Evolutionary conservation across 1,139 yeast genomes (phyloP).

Genomic region (Geotrichum aggregatum): DNA sequence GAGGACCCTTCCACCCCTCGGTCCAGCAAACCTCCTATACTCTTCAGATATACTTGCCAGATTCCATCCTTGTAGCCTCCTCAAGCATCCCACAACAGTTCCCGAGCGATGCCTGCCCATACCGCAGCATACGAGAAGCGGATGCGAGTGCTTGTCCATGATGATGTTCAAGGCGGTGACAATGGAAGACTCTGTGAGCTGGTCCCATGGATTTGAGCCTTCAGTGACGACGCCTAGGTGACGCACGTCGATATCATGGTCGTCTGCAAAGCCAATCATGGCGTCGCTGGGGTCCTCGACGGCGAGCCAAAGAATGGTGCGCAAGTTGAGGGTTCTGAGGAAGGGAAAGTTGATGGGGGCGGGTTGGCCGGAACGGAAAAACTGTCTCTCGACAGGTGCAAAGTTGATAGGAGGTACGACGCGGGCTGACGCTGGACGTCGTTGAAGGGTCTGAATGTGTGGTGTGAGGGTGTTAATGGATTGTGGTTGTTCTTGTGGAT

Average conservation of each 20-base stretch:
- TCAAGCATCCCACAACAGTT: conserved; percentile 86
- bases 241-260: conserved; percentile 59
- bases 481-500: background rate
- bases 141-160: conserved; percentile 67
- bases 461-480: background rate
- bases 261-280: conserved; percentile 74
- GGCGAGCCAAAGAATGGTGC: conserved; percentile 88
- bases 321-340: conserved; percentile 64
- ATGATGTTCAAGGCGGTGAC: conserved; percentile 73
- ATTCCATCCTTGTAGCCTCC: conserved; percentile 93
- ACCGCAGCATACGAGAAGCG: conserved; percentile 87
- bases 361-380: conserved; percentile 94
- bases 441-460: no score
- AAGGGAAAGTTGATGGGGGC: conserved; percentile 89
- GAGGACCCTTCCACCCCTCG: conserved; percentile 83
- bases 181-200: conserved; percentile 80
- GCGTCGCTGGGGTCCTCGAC: conserved; percentile 93
- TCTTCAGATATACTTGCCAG: conserved; percentile 91
- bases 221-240: conserved; percentile 55
- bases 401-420: conserved; percentile 92
- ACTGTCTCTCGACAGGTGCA: conserved; percentile 83
- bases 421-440: conserved; percentile 39
- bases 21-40: conserved; percentile 87
- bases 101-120: conserved; percentile 98
- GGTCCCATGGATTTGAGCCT: conserved; percentile 93